phyloP scores from a whole-genome alignment of 2,329 filamentous ascomycete species.

The Paraconiothyrium brasiliense region DNA sequence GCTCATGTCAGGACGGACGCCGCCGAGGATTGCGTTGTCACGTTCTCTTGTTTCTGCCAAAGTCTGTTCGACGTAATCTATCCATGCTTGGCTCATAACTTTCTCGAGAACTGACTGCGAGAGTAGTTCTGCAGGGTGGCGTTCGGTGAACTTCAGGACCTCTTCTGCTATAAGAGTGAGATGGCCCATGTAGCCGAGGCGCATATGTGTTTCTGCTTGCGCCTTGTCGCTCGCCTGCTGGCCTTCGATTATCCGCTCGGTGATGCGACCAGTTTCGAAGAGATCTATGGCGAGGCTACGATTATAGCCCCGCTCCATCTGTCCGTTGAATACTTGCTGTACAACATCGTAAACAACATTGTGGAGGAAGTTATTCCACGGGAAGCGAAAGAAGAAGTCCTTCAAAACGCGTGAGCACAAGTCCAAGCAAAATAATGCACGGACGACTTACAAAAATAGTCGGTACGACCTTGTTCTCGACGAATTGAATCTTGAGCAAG shows the following conservation, averaged over 20 bases:
- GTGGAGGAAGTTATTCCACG: conserved; percentile 99
- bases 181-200: conserved; percentile 98
- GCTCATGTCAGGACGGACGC: conserved; percentile 89
- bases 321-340: conserved; percentile 98
- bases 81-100: conserved; percentile 90
- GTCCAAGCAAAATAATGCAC: conserved; percentile 1
- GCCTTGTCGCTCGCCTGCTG: conserved; percentile 88
- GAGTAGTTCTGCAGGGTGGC: conserved; percentile 87
- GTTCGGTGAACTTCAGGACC: conserved; percentile 97
- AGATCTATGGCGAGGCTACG: conserved; percentile 88
- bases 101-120: conserved; percentile 86
- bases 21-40: conserved; percentile 97
- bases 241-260: conserved; percentile 89
- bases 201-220: conserved; percentile 83
- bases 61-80: conserved; percentile 92
- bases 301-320: conserved; percentile 96
- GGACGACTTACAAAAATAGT: conserved; percentile 83
- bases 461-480: conserved; percentile 91
- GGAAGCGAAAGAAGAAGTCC: conserved; percentile 98
- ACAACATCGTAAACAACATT: conserved; percentile 99
- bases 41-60: conserved; percentile 92
- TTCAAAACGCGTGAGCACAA: conserved; percentile 47
- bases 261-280: conserved; percentile 90
- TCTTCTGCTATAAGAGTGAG: conserved; percentile 97
- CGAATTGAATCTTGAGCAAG: conserved; percentile 94